Percentiles rank a stretch among this genome's conserved stretches.
phyloP scores from a whole-genome alignment of 2,329 filamentous ascomycete genomes.

The Acrocalymma vagum region DNA sequence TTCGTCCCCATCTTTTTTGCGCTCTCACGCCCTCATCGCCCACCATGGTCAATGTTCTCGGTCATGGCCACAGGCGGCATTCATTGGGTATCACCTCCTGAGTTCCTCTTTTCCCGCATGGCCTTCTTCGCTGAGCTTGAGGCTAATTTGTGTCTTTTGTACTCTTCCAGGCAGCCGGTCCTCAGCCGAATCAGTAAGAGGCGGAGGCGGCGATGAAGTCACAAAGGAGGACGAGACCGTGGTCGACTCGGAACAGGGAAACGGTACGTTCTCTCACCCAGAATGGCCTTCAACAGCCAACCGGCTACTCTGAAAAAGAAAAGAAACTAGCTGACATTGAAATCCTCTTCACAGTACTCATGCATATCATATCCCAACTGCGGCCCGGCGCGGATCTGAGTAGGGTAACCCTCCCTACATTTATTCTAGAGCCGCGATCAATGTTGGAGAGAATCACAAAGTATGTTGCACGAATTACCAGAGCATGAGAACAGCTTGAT shows the following conservation, averaged over 20 bases:
- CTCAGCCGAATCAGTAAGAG: conserved; percentile 50
- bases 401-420: conserved; percentile 92
- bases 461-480: conserved; percentile 62
- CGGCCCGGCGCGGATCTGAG: conserved; percentile 95
- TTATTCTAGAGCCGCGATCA: conserved; percentile 95
- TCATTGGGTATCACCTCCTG: no score
- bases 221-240: conserved; percentile 74
- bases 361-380: conserved; percentile 96
- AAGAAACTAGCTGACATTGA: conserved; percentile 21
- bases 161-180: conserved; percentile 49
- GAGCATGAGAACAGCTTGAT: not conserved
- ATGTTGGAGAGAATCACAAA: conserved; percentile 99
- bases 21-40: conserved; percentile 6
- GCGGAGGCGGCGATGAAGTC: conserved; percentile 46
- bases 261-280: conserved; percentile 79
- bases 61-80: conserved; percentile 57
- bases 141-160: conserved; percentile 24
- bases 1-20: not conserved
- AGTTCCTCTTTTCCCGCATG: no score
- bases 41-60: conserved; percentile 60
- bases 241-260: conserved; percentile 92
- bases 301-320: not conserved
- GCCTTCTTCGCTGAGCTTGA: no score
- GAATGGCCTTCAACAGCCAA: no score
- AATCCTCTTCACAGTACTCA: conserved; percentile 71